phyloP scores from a whole-genome alignment of 2,329 filamentous ascomycete species.

The Xylariaceae sp. region DNA sequence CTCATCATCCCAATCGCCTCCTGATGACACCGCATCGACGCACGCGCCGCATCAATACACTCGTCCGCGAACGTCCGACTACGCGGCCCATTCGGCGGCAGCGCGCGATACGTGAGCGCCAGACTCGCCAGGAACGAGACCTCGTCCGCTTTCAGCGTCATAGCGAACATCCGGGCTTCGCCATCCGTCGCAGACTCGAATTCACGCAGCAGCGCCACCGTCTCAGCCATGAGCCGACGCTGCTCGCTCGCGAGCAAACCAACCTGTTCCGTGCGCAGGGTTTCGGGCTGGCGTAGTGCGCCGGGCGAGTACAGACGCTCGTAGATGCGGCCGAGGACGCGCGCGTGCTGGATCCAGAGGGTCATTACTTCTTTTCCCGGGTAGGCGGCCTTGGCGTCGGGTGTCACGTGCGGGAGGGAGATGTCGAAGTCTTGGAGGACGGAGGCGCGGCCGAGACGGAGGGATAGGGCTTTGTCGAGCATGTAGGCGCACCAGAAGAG shows the following conservation, averaged over 20 bases:
- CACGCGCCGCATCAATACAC: slow-evolving; percentile 39
- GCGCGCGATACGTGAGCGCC: slow-evolving; percentile 41
- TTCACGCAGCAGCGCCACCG: slow-evolving; percentile 24
- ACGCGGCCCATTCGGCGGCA: slow-evolving; percentile 30
- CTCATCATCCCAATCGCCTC: slow-evolving; percentile 38
- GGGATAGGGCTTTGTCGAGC: slow-evolving; percentile 50
- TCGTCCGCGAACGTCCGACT: slow-evolving; percentile 37
- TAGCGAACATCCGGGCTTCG: slow-evolving; percentile 31
- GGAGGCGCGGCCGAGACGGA: slow-evolving; percentile 49
- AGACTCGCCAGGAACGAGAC: slow-evolving; percentile 40
- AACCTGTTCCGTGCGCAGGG: slow-evolving; percentile 33
- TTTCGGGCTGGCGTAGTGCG: slow-evolving; percentile 34
- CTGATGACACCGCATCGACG: slow-evolving; percentile 38
- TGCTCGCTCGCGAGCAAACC: slow-evolving; percentile 31
- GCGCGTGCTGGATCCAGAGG: slow-evolving; percentile 47
- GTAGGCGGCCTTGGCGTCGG: slow-evolving; percentile 32
- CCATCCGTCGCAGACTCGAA: slow-evolving; percentile 19
- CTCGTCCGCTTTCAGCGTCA: slow-evolving; percentile 37
- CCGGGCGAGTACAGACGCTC: slow-evolving; percentile 47
- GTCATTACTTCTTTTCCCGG: slow-evolving; percentile 37
- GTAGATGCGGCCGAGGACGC: slow-evolving; percentile 52
- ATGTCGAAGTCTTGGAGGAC: slow-evolving; percentile 55
- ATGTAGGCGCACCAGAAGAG: slow-evolving; percentile 56
- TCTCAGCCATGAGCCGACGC: slow-evolving; percentile 30
- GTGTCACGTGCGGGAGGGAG: slow-evolving; percentile 33